phyloP scores from a whole-genome alignment of 768 basidiomycete species.

The Boletus sensibilis region DNA sequence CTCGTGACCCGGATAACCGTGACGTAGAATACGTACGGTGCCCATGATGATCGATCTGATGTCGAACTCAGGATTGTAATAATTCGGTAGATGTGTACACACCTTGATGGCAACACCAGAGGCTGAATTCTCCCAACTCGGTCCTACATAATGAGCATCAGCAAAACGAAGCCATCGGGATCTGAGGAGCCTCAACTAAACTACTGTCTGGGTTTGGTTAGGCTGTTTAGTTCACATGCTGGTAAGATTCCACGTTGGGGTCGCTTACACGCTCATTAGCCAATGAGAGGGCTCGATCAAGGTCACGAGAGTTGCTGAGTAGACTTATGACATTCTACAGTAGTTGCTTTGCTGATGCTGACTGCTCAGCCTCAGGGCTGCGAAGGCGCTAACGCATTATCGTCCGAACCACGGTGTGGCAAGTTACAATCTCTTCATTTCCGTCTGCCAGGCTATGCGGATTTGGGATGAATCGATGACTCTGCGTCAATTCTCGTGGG shows the following conservation, averaged over 20 bases:
- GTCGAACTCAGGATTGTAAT: conserved; percentile 82
- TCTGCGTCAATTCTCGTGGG: too few relatives aligned
- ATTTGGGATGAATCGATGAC: too few relatives aligned
- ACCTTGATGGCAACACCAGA: conserved; percentile 57
- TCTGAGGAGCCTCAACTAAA: too few relatives aligned
- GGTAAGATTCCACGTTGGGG: background rate
- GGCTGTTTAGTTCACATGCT: background rate
- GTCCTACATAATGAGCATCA: too few relatives aligned
- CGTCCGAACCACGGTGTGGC: background rate
- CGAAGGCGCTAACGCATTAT: background rate
- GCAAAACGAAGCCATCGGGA: too few relatives aligned
- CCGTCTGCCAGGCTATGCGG: too few relatives aligned
- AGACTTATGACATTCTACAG: too few relatives aligned
- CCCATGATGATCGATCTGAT: conserved; percentile 80
- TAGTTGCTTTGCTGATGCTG: background rate
- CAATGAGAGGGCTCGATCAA: background rate
- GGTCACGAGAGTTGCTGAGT: background rate
- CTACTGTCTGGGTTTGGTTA: background rate
- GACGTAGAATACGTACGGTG: conserved; percentile 44
- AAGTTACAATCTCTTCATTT: too few relatives aligned
- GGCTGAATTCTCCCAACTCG: too few relatives aligned
- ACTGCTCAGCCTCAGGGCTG: background rate
- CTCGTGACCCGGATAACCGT: background rate
- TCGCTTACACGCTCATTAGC: background rate
- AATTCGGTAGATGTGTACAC: conserved; percentile 74